Evolutionary conservation across 768 basidiomycete species (phyloP).

Genomic region (Gloeostereum incarnatum): DNA sequence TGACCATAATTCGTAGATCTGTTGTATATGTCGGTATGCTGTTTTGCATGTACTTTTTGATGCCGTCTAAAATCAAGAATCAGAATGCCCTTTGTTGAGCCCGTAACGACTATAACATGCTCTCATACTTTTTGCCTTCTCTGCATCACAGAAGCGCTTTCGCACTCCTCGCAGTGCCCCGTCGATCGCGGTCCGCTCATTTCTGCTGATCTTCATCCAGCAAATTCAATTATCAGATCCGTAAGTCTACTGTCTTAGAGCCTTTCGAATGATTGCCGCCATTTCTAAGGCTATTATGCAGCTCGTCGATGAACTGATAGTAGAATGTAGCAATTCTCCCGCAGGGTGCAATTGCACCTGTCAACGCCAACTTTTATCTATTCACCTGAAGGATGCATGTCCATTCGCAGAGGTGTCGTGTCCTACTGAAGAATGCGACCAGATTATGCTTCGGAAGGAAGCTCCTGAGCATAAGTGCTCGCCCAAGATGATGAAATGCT

Average conservation of each 20-base stretch:
- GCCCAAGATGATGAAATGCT: constrained; percentile 26
- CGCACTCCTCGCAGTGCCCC: constrained; percentile 66
- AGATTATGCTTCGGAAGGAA: constrained; percentile 36
- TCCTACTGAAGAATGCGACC: constrained; percentile 33
- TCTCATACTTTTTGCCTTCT: constrained; percentile 82
- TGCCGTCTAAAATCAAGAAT: constrained; percentile 6
- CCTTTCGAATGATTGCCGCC: background rate
- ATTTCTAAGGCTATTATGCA: constrained; percentile 17
- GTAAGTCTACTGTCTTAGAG: constrained; percentile 36
- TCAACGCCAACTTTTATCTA: constrained; percentile 56
- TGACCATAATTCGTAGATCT: constrained; percentile 36
- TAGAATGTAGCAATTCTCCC: constrained; percentile 55
- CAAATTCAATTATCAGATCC: constrained; percentile 70
- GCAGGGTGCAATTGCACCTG: constrained; percentile 55
- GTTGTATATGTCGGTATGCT: constrained; percentile 67
- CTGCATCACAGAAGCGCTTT: constrained; percentile 67
- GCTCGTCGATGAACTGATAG: constrained; percentile 78
- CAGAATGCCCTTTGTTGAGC: constrained; percentile 69
- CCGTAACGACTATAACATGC: constrained; percentile 66
- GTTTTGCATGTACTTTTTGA: constrained; percentile 3
- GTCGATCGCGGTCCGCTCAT: constrained; percentile 69
- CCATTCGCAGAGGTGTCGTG: constrained; percentile 46
- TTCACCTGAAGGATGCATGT: constrained; percentile 58
- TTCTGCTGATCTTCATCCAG: constrained; percentile 48
- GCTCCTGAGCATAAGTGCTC: constrained; percentile 26